Percentiles rank a stretch among this genome's conserved stretches.
Conservation (phyloP, 2,329 filamentous ascomycete species). For the Xylaria sp. region DNA sequence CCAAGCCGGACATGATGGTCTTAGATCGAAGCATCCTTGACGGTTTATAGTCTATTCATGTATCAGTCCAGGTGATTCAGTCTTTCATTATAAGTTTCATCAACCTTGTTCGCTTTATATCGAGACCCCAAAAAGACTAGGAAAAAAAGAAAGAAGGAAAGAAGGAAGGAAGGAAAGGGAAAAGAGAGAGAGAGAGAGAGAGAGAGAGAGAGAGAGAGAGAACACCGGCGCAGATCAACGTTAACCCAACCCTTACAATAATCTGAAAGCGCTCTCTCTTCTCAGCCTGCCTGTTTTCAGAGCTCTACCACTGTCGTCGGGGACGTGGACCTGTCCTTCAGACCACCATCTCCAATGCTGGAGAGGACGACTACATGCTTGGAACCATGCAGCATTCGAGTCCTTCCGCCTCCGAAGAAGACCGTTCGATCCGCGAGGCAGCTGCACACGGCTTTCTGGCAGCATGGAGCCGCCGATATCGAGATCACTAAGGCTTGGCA, state of each 20-base stretch:
- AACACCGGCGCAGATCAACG: background rate
- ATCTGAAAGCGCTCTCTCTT: slow-evolving; percentile 2
- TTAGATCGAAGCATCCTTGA: background rate
- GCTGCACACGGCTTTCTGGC: slow-evolving; percentile 64
- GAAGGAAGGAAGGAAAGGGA: background rate
- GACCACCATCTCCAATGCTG: slow-evolving; percentile 58
- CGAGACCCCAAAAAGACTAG: background rate
- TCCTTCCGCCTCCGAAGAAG: slow-evolving; percentile 55
- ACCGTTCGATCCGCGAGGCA: slow-evolving; percentile 55
- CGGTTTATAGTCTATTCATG: background rate
- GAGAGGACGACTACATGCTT: slow-evolving; percentile 66
- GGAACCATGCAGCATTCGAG: slow-evolving; percentile 66
- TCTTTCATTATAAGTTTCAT: background rate
- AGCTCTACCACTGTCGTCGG: background rate
- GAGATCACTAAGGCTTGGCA: slow-evolving; percentile 59
- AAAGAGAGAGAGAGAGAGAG: background rate
- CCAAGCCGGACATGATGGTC: background rate
- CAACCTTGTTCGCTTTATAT: background rate
- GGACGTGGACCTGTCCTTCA: slow-evolving; percentile 23
- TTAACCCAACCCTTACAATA: slow-evolving; percentile 11
- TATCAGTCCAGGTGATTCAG: background rate
- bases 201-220: no score
- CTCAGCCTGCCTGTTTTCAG: background rate
- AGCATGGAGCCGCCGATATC: slow-evolving; percentile 62
- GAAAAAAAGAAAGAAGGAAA: background rate